Base-by-base conservation (phyloP, 768 basidiomycete species). In the Rhodocollybia butyracea region DNA sequence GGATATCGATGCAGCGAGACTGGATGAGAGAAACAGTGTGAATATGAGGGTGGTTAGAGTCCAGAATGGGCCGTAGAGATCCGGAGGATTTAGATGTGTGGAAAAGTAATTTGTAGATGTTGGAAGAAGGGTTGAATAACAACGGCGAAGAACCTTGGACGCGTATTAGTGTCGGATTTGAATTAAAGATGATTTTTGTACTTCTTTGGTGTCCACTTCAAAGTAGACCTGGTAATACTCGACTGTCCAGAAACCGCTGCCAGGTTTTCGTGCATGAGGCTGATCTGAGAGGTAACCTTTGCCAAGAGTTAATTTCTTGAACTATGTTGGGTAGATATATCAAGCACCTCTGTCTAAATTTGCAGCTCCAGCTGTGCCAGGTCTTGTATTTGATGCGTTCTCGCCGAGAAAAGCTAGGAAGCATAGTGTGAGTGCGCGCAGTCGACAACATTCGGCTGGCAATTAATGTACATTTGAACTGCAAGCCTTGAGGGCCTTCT, bases 41-140 rank as follows among this genome's bases (percentile, higher is more conserved):
- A 98, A 92, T 41, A 97, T 88, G 59, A 99, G 84, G 1, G 96
- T 98, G 1, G 94, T 96, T 34, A 97, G 81, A 0, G 95, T 93
- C 96, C 96, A 99, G 76, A 99, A 98, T 1, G 96, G 94, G 0
- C 95, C 95, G 66, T 91, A 89, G 38, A 91, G 81, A 66, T 91
- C 89, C 39, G 85, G 77, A 40, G 88, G 88, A 51, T 76, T 80
- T 31, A 87, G 77, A 57, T 86, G 82, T 12, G 80, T 78, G 4
- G 84, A 75, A 48, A 84, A 76, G 64, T 84, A 91, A 40, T 81
- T 78, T 3, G 82, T 71, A 29, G 85, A 80, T 27, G 79, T 78
- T n/a, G 89, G 89, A n/a, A 89, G 80, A 52, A 93, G 73, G 0
- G 91, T 91, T 15, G 79, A 80, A 67, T 88, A 87, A 63, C 90